Conservation (phyloP, 2,329 filamentous ascomycete genomes). For the Neoscytalidium dimidiatum region DNA sequence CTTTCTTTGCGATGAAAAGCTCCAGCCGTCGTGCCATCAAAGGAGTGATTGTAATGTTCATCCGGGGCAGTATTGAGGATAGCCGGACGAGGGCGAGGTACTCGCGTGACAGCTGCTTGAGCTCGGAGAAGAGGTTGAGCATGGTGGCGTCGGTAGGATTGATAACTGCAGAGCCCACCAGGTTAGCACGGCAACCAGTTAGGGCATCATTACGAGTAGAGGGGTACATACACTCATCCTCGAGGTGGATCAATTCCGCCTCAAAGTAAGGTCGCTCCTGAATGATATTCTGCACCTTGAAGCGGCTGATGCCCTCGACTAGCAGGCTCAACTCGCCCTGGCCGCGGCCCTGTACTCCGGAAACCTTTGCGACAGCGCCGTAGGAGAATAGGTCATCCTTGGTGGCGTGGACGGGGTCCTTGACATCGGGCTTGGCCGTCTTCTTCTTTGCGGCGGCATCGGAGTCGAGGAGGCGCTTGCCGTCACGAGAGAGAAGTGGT, state of each 20-base stretch:
- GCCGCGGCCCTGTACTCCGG: constrained; percentile 49
- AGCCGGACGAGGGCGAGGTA: constrained; percentile 82
- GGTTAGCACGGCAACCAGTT: neutral
- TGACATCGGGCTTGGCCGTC: constrained; percentile 28
- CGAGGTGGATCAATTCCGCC: constrained; percentile 70
- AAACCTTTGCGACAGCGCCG: constrained; percentile 66
- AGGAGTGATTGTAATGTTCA: constrained; percentile 50
- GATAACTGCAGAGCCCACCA: constrained; percentile 27
- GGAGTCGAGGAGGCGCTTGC: constrained; percentile 69
- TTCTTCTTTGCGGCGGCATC: constrained; percentile 54
- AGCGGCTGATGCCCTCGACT: constrained; percentile 80
- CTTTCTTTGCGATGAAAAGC: constrained; percentile 80
- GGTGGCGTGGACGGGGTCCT: constrained; percentile 44
- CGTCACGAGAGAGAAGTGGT: constrained; percentile 70
- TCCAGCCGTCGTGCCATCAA: constrained; percentile 84
- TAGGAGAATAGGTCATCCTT: constrained; percentile 74
- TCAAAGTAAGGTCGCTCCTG: constrained; percentile 86
- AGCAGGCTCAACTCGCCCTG: constrained; percentile 72
- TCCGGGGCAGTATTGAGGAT: constrained; percentile 77
- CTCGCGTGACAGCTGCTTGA: constrained; percentile 85
- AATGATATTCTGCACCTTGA: constrained; percentile 71
- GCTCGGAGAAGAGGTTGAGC: constrained; percentile 71
- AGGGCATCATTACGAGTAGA: neutral
- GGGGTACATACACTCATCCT: constrained; percentile 63
- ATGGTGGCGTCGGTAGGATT: constrained; percentile 63